phyloP scores from a whole-genome alignment of 371 early-diverging fungal genomes.

The Rhizomucor pusillus region DNA sequence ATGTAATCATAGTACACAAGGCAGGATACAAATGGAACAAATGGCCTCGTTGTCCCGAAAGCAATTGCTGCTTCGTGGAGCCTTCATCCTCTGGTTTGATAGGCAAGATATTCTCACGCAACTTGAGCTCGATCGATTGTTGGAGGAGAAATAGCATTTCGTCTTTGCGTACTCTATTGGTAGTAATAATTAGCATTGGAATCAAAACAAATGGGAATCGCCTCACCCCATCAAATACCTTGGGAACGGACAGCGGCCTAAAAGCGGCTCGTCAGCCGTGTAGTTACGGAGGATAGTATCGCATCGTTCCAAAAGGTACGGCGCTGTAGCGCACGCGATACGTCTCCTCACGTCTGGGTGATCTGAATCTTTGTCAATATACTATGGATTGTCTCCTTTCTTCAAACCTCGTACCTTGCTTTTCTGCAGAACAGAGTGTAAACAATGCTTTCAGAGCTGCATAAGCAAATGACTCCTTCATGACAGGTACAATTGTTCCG shows the following conservation, averaged over 20 bases:
- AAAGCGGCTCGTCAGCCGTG: conserved; percentile 68
- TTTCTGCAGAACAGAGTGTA: conserved; percentile 58
- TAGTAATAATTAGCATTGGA: conserved; percentile 4
- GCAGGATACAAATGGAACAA: conserved; percentile 72
- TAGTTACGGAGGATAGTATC: conserved; percentile 66
- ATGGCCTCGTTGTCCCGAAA: conserved; percentile 67
- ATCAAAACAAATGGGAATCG: conserved; percentile 1
- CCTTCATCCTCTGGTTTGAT: conserved; percentile 28
- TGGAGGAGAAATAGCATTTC: conserved; percentile 70
- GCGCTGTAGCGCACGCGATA: conserved; percentile 67
- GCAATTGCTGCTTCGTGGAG: conserved; percentile 42
- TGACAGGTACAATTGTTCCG: conserved; percentile 62
- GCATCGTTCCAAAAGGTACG: conserved; percentile 71
- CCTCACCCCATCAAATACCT: conserved; percentile 60
- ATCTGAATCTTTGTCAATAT: conserved; percentile 19
- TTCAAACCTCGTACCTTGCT: conserved; percentile 32
- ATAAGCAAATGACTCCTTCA: conserved; percentile 73
- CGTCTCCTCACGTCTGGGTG: conserved; percentile 44
- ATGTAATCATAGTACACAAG: conserved; percentile 62
- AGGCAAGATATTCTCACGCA: conserved; percentile 49
- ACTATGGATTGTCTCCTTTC: conserved; percentile 11
- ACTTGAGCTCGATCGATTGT: conserved; percentile 59
- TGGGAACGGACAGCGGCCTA: conserved; percentile 81
- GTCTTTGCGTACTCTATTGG: conserved; percentile 64
- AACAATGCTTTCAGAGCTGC: conserved; percentile 65